Base-by-base conservation (phyloP, 2,329 filamentous ascomycete genomes). In the Colletotrichum tanaceti region DNA sequence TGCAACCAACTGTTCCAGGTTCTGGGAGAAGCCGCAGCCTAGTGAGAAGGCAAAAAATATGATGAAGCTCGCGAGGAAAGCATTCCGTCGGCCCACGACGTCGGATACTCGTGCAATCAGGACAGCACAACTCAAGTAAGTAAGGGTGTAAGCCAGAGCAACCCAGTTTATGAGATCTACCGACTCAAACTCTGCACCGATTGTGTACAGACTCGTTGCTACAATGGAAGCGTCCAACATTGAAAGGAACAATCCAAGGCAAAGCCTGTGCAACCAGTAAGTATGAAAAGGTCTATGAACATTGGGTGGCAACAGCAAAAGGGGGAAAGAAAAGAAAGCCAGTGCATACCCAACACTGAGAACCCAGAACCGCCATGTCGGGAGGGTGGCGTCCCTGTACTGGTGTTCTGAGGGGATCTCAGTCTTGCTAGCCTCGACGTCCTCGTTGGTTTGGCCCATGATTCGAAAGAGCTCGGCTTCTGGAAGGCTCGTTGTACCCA, bases 161-260 rank as follows among this genome's bases (percentile, higher is more conserved):
- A 88, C 81, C 85, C 85, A 87, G 72, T 86, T 87, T 61, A 86
- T 80, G 4, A 72, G 73, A 13, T 79, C 75, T 3, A 85, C 71
- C 16, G 80, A 78, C 13, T 80, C 64, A 54, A 89, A 86, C 4
- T 89, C 85, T 18, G 73, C 74, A 1, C 83, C 84, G 54, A 89
- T 89, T n/a, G 79, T 80, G 72, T 85, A 85, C 11, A 90, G 75
- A 52, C 85, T 85, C 14, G 87, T 89, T 1, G 87, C 86, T 1
- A 90, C 84, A 44, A 90, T 89, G 4, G 87, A 87, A 1, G 84
- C 83, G 74, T 89, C 87, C n/a, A 89, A 75, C 72, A 88, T 83
- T 35, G 87, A 85, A 55, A 90, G 80, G 61, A 88, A 86, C 0
- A 89, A 79, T 3, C 86, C 87, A 6, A 84, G 75, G 22, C 79